Percentiles rank a stretch among this genome's conserved stretches.
Conservation (phyloP, 139 green algal genomes). For the Micractinium sp. region DNA sequence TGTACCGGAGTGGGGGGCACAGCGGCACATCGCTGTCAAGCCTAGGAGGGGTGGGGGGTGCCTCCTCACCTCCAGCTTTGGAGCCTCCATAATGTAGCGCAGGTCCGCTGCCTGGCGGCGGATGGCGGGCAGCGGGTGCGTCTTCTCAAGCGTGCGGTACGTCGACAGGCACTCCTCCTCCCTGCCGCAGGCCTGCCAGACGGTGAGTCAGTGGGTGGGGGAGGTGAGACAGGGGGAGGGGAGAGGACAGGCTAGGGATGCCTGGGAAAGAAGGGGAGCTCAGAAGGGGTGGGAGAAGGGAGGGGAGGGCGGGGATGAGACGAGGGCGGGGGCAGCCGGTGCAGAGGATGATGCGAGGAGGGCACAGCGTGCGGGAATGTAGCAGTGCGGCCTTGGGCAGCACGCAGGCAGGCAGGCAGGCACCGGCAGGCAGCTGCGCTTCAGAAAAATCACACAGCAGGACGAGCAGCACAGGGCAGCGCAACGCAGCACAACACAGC, state of each 20-base stretch:
- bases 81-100: slow-evolving; percentile 88
- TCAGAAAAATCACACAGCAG: too few relatives aligned
- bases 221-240: background rate
- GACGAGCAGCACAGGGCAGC: background rate
- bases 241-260: background rate
- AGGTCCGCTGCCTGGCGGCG: slow-evolving; percentile 56
- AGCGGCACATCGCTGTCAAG: background rate
- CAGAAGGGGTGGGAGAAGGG: too few relatives aligned
- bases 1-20: too few relatives aligned
- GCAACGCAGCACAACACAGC: background rate
- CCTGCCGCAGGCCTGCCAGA: slow-evolving; percentile 67
- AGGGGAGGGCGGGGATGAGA: background rate
- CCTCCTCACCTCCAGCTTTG: slow-evolving; percentile 63
- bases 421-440: too few relatives aligned
- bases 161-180: slow-evolving; percentile 80
- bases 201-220: background rate
- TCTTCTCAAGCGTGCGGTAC: slow-evolving; percentile 74
- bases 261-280: too few relatives aligned
- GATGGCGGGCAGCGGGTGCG: slow-evolving; percentile 46
- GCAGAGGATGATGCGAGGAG: too few relatives aligned
- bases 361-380: too few relatives aligned
- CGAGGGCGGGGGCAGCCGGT: background rate
- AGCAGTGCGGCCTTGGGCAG: too few relatives aligned
- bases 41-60: slow-evolving; percentile 22
- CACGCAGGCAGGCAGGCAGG: too few relatives aligned